These are phyloP conservation scores for Decorospora gaudefroyi DNA, from an alignment of 2,329 filamentous ascomycete species.

Conservation along the genomic window DNA sequence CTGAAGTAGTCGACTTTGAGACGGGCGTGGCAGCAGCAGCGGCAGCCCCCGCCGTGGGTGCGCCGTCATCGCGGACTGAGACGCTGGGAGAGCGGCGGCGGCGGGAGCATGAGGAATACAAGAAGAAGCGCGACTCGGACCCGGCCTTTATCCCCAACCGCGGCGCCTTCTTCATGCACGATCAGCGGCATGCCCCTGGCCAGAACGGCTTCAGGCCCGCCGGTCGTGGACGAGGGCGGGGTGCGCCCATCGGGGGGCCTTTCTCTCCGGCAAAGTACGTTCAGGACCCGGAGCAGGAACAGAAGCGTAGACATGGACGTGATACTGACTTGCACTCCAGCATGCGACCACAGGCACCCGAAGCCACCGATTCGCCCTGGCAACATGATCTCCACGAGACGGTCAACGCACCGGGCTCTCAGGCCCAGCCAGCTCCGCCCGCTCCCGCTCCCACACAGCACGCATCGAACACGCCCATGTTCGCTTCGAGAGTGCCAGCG, in stretches of 20 bases:
- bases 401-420: constrained; percentile 50
- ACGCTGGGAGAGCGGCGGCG: constrained; percentile 71
- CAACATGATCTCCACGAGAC: constrained; percentile 92
- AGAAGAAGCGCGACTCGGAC: constrained; percentile 83
- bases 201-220: constrained; percentile 76
- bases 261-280: constrained; percentile 66
- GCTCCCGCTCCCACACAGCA: constrained; percentile 23
- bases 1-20: constrained; percentile 59
- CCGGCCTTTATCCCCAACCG: constrained; percentile 93
- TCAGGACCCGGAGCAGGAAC: background rate
- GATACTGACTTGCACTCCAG: constrained; percentile 45
- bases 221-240: constrained; percentile 63
- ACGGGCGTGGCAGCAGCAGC: constrained; percentile 44
- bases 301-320: background rate
- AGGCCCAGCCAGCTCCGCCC: constrained; percentile 27
- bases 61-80: constrained; percentile 52
- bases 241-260: constrained; percentile 57
- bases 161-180: constrained; percentile 96
- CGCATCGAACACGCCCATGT: constrained; percentile 23
- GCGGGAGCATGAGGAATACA: constrained; percentile 88
- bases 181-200: constrained; percentile 78
- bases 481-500: constrained; percentile 27
- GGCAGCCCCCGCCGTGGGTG: constrained; percentile 49
- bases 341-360: constrained; percentile 48
- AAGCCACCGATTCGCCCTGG: constrained; percentile 75